Evolutionary conservation across 148 eudicot species (phyloP).

Genomic region (Cornus suecica): DNA sequence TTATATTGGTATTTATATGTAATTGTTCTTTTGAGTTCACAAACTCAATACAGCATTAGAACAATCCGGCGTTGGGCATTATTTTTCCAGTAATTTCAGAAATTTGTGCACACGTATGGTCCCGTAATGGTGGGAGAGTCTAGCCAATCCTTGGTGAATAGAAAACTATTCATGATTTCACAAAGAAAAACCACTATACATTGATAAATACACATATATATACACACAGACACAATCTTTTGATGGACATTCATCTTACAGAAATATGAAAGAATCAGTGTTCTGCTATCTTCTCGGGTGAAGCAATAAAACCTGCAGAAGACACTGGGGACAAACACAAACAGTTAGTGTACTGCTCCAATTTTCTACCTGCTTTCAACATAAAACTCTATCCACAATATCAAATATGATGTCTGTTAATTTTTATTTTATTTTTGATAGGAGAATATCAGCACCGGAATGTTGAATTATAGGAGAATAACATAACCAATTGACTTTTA

Average conservation of each 20-base stretch:
- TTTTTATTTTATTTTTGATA: too few relatives aligned
- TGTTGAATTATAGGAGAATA: too few relatives aligned
- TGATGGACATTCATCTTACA: neutral
- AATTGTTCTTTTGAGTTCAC: too few relatives aligned
- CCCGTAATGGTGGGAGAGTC: too few relatives aligned
- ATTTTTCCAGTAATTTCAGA: too few relatives aligned
- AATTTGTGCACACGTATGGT: too few relatives aligned
- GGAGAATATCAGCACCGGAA: neutral
- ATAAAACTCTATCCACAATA: neutral
- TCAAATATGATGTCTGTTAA: too few relatives aligned
- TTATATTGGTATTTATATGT: too few relatives aligned
- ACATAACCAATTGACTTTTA: too few relatives aligned
- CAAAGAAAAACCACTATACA: neutral
- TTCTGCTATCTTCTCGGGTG: neutral
- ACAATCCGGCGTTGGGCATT: too few relatives aligned
- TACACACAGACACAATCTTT: neutral
- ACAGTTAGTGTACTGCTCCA: neutral
- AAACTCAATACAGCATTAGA: too few relatives aligned
- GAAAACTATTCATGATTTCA: neutral
- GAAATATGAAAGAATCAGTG: neutral
- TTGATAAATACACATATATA: neutral
- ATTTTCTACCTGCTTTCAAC: neutral
- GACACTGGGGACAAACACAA: neutral
- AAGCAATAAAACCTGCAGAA: neutral
- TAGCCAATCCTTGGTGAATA: too few relatives aligned